phyloP scores from a whole-genome alignment of 306 rosid genomes.

The Pyrus pyrifolia region DNA sequence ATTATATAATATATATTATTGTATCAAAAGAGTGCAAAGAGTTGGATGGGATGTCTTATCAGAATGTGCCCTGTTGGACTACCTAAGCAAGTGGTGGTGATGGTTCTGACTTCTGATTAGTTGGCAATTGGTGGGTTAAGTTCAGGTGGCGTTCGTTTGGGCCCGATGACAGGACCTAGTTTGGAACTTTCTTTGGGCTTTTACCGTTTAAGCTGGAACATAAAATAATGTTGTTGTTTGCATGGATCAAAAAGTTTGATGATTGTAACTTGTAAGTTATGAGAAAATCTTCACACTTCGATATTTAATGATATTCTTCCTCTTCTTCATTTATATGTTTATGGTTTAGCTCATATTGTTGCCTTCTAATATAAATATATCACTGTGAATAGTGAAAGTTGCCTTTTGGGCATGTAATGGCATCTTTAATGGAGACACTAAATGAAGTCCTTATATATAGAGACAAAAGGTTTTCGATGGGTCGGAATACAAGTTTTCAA shows the following conservation, averaged over 20 bases:
- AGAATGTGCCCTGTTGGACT: not conserved
- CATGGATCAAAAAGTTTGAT: not conserved
- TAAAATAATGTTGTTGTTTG: not conserved
- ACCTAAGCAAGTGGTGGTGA: not conserved
- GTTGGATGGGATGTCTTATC: not conserved
- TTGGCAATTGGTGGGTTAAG: not conserved
- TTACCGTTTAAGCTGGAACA: not conserved
- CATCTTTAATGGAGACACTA: too few relatives aligned
- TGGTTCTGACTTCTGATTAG: not conserved
- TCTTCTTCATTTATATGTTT: too few relatives aligned
- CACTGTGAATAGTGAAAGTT: fast-evolving
- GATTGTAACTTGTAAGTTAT: too few relatives aligned
- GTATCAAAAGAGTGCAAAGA: not conserved
- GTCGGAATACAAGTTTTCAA: too few relatives aligned
- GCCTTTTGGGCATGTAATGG: too few relatives aligned
- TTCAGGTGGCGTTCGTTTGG: not conserved
- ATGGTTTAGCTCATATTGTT: too few relatives aligned
- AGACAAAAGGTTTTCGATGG: too few relatives aligned
- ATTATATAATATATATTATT: not conserved
- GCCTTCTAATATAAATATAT: too few relatives aligned
- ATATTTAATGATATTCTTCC: too few relatives aligned
- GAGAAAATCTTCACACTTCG: too few relatives aligned
- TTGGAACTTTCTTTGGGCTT: not conserved
- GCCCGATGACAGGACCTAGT: not conserved
- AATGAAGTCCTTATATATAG: too few relatives aligned